Conservation (phyloP, 2,329 filamentous ascomycete genomes). For the Neopestalotiopsis clavispora region DNA sequence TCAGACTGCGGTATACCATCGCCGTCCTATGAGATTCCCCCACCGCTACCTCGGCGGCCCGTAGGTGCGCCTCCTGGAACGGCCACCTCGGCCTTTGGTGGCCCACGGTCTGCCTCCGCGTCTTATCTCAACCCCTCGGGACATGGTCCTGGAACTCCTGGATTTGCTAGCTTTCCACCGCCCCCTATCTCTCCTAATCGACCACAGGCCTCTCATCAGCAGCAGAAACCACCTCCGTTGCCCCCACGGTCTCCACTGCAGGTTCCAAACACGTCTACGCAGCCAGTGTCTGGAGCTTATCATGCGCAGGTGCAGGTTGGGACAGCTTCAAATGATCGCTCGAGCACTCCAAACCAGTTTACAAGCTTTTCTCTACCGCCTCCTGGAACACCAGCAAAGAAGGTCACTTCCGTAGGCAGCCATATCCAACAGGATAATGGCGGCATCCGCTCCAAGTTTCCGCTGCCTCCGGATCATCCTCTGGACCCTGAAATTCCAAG, state of each 20-base stretch:
- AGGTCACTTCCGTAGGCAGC: background rate
- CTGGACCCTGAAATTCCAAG: slow-evolving; percentile 10
- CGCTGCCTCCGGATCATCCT: slow-evolving; percentile 1
- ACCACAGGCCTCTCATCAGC: background rate
- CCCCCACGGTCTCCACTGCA: slow-evolving; percentile 7
- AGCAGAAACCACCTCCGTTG: background rate
- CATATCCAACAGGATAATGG: background rate
- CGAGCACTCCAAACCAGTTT: slow-evolving; percentile 11
- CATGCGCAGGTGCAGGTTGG: background rate
- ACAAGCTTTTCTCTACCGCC: slow-evolving; percentile 25
- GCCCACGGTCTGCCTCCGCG: background rate
- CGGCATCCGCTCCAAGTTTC: slow-evolving; percentile 8
- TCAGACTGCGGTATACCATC: background rate
- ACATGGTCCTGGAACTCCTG: slow-evolving; percentile 18
- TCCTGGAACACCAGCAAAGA: slow-evolving; percentile 17
- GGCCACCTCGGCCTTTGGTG: background rate
- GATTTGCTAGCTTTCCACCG: slow-evolving; percentile 19
- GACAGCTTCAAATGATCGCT: background rate
- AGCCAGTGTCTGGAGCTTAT: too few species aligned
- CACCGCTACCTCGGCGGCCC: slow-evolving; percentile 14
- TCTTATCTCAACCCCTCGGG: slow-evolving; percentile 12
- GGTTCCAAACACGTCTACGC: background rate
- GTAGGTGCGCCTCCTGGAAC: background rate
- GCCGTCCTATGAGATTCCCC: background rate
- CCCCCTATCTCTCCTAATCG: slow-evolving; percentile 17